Conservation (phyloP, 2,329 filamentous ascomycete species). For the Sporothrix humicola region DNA sequence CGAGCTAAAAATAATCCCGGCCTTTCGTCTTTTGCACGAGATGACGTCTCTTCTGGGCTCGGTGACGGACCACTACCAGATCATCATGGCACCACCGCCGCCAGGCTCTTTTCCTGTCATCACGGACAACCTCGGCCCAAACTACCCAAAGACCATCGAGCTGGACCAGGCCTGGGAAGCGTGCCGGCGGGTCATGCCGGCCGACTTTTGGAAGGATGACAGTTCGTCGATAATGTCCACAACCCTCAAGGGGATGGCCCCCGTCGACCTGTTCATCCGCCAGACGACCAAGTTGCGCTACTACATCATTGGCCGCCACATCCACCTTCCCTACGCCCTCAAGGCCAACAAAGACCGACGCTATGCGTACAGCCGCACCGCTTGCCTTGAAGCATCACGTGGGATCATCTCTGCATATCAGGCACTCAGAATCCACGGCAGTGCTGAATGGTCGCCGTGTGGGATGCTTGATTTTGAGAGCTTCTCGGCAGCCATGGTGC, state of each 20-base stretch:
- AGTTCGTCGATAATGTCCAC: neutral
- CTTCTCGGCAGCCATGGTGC: slow-evolving; percentile 24
- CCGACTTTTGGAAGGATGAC: slow-evolving; percentile 29
- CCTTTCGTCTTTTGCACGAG: slow-evolving; percentile 30
- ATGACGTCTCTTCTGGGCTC: slow-evolving; percentile 37
- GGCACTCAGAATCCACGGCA: neutral
- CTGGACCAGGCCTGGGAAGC: slow-evolving; percentile 50
- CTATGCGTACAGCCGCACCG: slow-evolving; percentile 7
- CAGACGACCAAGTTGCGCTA: slow-evolving; percentile 30
- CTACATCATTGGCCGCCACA: slow-evolving; percentile 25
- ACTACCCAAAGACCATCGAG: slow-evolving; percentile 48
- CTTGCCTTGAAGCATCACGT: slow-evolving; percentile 22
- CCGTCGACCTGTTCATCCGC: slow-evolving; percentile 19
- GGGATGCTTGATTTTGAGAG: slow-evolving; percentile 25
- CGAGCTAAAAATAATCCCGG: neutral
- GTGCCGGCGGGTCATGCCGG: slow-evolving; percentile 24
- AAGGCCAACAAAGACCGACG: neutral
- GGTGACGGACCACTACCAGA: slow-evolving; percentile 30
- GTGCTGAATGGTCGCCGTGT: slow-evolving; percentile 3
- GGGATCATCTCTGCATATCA: slow-evolving; percentile 1
- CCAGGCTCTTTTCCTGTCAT: neutral
- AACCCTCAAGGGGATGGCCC: neutral
- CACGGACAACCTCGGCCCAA: neutral
- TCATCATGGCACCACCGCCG: neutral
- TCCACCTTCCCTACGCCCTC: slow-evolving; percentile 35